Base-by-base conservation (phyloP, 2,329 filamentous ascomycete species). In the Sporothrix pseudoabietina region DNA sequence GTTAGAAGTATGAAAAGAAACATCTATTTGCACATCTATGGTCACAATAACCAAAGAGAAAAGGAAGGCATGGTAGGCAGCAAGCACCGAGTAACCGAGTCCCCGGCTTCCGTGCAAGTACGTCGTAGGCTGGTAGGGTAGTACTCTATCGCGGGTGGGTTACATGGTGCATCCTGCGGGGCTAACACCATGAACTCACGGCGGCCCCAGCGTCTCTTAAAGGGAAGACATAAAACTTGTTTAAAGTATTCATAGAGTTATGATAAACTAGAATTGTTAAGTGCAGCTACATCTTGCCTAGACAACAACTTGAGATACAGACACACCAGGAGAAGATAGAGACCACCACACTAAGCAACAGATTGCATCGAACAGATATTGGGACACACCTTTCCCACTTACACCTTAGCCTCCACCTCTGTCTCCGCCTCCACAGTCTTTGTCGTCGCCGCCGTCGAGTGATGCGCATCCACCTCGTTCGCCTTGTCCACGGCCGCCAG, bases 401-500 rank as follows among this genome's bases (percentile, higher is more conserved):
- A 35, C 39, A 63, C 54, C 66, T 54, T 68, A 9, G 47, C n/a
- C 49, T 59, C 61, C 14, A 26, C 32, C 49, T 49, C 49, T 2
- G 30, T 22, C 30, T 30, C 49, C 5, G 30, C 57, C 44, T 44
- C 47, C 32, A 44, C 70, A n/a, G 32, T 7, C 59, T 39, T 61
- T 1, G 44, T 22, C 44, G 49, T 47, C 30, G 52, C 47, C 41
- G n/a, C 30, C 16, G 70, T 30, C 44, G 26, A 22, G 7, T 54
- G 30, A 5, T 41, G 14, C 41, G n/a, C 47, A 39, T 19, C 61
- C 39, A 66, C 66, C 72, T 70, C 32, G 57, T 73, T 32, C 6
- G 22, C 44, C 66, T 55, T 47, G 68, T 71, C 69, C 26, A 73
- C 69, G 26, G 30, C 78, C 0, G 77, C 76, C 72, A 79, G 78